phyloP scores from a whole-genome alignment of 2,329 filamentous ascomycete species.

The Cladophialophora yegresii region DNA sequence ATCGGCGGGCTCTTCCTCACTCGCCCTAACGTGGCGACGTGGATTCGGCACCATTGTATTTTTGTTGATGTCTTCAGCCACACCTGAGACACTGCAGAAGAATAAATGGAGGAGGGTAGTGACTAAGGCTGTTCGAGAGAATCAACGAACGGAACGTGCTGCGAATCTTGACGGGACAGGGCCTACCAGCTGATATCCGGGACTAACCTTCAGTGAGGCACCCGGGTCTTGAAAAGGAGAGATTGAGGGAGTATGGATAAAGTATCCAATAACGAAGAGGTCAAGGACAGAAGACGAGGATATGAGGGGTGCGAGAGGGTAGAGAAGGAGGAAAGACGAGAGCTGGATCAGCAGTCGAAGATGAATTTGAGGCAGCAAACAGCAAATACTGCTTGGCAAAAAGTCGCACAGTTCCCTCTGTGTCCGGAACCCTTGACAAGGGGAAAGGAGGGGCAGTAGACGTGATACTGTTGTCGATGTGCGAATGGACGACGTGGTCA shows the following conservation, averaged over 20 bases:
- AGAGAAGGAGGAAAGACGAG: background rate
- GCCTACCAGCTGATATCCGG: background rate
- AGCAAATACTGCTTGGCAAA: slow-evolving; percentile 3
- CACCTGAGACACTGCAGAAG: background rate
- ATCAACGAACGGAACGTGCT: background rate
- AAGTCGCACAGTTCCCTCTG: background rate
- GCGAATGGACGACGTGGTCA: background rate
- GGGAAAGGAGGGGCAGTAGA: background rate
- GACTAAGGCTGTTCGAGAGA: background rate
- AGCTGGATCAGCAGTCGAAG: background rate
- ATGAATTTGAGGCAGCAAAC: background rate
- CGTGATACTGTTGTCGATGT: background rate
- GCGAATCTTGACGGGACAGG: background rate
- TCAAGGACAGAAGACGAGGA: background rate
- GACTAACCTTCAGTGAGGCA: background rate
- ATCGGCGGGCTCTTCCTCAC: background rate
- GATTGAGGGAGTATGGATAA: background rate
- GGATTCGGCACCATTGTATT: background rate
- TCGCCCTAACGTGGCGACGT: background rate
- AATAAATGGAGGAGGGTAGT: background rate
- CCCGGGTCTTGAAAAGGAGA: background rate
- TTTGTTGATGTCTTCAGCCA: background rate
- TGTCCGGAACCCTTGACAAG: slow-evolving; percentile 1
- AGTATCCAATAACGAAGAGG: background rate
- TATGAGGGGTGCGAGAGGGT: background rate